These are phyloP conservation scores for Glycine latifolia DNA, from an alignment of 306 rosid species.

Conservation along the genomic window DNA sequence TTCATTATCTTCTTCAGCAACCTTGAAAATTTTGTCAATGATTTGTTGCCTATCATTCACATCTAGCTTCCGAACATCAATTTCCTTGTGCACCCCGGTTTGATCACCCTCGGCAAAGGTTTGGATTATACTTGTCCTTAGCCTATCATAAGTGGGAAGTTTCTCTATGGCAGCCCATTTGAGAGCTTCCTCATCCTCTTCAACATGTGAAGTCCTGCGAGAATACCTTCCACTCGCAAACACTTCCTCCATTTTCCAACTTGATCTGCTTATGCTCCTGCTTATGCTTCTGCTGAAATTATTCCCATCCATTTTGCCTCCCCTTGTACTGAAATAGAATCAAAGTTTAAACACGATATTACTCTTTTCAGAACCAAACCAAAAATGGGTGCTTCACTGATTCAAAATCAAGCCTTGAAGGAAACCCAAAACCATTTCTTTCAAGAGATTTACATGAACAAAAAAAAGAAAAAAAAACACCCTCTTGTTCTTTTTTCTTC, in stretches of 20 bases:
- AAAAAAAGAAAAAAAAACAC: too few species aligned
- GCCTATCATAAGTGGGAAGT: slow-evolving; percentile 81
- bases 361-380: too few species aligned
- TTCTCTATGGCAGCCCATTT: slow-evolving; percentile 96
- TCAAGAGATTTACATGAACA: too few species aligned
- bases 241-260: slow-evolving; percentile 89
- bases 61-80: slow-evolving; percentile 80
- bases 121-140: slow-evolving; percentile 80
- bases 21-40: slow-evolving; percentile 76
- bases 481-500: too few species aligned
- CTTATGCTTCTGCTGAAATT: slow-evolving; percentile 58
- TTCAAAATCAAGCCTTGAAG: slow-evolving; percentile 2
- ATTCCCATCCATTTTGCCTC: slow-evolving; percentile 64
- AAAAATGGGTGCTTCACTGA: too few species aligned
- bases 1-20: slow-evolving; percentile 93
- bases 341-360: neutral
- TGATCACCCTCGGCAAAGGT: slow-evolving; percentile 53
- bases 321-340: slow-evolving; percentile 17
- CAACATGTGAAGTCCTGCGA: slow-evolving; percentile 54
- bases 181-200: slow-evolving; percentile 94
- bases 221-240: slow-evolving; percentile 64
- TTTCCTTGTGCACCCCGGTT: slow-evolving; percentile 63
- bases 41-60: slow-evolving; percentile 73
- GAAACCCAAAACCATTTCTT: neutral
- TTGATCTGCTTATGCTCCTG: slow-evolving; percentile 70